Evolutionary conservation across 2,329 filamentous ascomycete species (phyloP), one percentile per base, ranked within the genome.

Genomic region (Epichloe festucae): DNA sequence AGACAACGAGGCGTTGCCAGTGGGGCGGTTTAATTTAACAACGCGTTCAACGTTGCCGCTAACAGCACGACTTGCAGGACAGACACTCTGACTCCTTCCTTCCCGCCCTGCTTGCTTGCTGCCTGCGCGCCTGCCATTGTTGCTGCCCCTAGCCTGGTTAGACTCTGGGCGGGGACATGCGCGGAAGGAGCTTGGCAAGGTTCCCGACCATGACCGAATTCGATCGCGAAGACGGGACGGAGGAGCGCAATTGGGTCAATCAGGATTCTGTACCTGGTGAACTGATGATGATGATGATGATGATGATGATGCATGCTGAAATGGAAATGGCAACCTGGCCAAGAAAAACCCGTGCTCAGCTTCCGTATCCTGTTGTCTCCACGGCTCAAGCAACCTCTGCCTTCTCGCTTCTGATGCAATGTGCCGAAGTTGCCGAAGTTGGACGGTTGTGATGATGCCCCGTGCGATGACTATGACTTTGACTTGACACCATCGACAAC

Each of bases 151-250:
- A 23, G 23, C 23, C 23, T 23, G 6, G 23, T 23, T 27, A 10
- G 42, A 10, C 3, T 10, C 10, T 45, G 14, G n/a, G 34, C 43
- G n/a, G 31, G 23, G 43, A 23, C 27, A 31, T 17, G 27, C 14
- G 27, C n/a, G 43, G n/a, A n/a, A n/a, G 27, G 8, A 34, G 45
- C 27, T 38, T 6, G 35, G 47, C 12, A 41, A 42, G 23, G 23
- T 11, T 42, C 12, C 47, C 34, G n/a, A 23, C 15, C 34, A 38
- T 11, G 34, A 41, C 14, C 31, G n/a, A 51, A 15, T 48, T 38
- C 50, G 31, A 48, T 51, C 31, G 45, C 17, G 44, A 51, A 47
- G 45, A 31, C 38, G 50, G 50, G 38, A 48, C 39, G n/a, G 39
- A 39, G 45, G 35, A 17, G 38, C 23, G 23, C 19, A 45, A 45